Evolutionary conservation across 2,329 filamentous ascomycete species (phyloP), one percentile per base, ranked within the genome.

Genomic region (Exserohilum rostratum): DNA sequence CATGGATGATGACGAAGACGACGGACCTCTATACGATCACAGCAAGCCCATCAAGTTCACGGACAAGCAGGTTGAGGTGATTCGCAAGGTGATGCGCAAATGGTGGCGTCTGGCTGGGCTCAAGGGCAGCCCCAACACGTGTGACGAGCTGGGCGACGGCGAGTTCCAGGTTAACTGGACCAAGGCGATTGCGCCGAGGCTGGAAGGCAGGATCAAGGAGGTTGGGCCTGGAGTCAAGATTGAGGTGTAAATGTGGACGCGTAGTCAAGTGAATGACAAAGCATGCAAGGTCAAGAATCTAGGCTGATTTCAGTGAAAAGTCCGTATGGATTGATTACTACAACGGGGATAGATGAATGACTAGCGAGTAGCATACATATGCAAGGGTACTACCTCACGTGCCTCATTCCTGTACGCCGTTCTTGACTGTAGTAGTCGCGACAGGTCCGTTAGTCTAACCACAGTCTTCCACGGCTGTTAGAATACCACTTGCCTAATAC

Each of bases 81-180:
- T 90, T 77, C 83, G 89, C 20, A 86, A 85, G 61, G 88, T 88
- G 11, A 86, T 88, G 68, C 77, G 81, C 17, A 90, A 89, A 65
- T 96, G 91, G 91, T 88, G 87, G 67, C 80, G 83, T 18, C 76
- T 86, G 55, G 86, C 89, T 0, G 86, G 87, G 0, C 77, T 96
- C 17, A 80, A 86, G 54, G 80, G 74, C 0, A 65, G 73, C 33
- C 72, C 79, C 9, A 70, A 67, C 5, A 71, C 78, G 50, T 81
- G 83, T 13, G 82, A 90, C 55, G 80, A 82, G 53, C 80, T 86
- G 46, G 82, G 78, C 0, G 86, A 87, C 56, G 79, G 80, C 39
- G 83, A 86, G 46, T 86, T 89, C 29, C 77, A 77, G 33, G 82
- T 83, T 2, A 83, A 88, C 60, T 96, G 91, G 91, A 93, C 90